Evolutionary conservation across 768 basidiomycete species (phyloP), one percentile per base, ranked within the genome.

Genomic region (Cubamyces sp.): DNA sequence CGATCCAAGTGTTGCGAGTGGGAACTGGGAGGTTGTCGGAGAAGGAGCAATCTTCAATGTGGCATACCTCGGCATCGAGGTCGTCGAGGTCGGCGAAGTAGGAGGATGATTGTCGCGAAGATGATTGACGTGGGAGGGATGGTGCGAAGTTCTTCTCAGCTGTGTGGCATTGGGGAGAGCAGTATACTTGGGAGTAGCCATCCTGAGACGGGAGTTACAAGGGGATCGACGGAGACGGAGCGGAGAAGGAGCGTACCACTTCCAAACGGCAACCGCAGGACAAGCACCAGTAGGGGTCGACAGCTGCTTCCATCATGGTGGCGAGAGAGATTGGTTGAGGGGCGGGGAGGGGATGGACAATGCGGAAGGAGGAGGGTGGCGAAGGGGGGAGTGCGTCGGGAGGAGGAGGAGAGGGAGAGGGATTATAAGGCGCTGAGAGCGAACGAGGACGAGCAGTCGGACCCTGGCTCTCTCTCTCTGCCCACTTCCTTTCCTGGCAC

Each of bases 231-330:
- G 59, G 30, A 43, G 51, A 21, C 46, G 63, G n/a, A 41, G 34
- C 41, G 28, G 37, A 23, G 34, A 11, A 43, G 55, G 61, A 41
- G 48, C 57, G 51, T 49, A 82, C 84, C 40, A 72, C 84, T 18
- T 68, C 88, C 64, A 87, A 74, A 66, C 80, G 82, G 65, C 81
- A 79, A 66, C 81, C 79, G 78, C 89, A 91, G 57, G 79, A 77
- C 66, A 90, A 77, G 72, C 89, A 91, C 86, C 86, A 88, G 77
- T 88, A 83, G 66, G 82, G 80, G 74, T 88, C 87, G 81, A 87
- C 84, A 68, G 75, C 73, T 67, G 66, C 66, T 34, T 34, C 34
- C 34, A 34, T 34, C 69, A 69, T 69, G 26, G 16, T 55, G 21
- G 48, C 3, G 15, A 30, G 15, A 25, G 23, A 25, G 21, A 62